These are phyloP conservation scores for Rheum nobile DNA, from an alignment of 148 eudicot genomes.

Conservation along the genomic window DNA sequence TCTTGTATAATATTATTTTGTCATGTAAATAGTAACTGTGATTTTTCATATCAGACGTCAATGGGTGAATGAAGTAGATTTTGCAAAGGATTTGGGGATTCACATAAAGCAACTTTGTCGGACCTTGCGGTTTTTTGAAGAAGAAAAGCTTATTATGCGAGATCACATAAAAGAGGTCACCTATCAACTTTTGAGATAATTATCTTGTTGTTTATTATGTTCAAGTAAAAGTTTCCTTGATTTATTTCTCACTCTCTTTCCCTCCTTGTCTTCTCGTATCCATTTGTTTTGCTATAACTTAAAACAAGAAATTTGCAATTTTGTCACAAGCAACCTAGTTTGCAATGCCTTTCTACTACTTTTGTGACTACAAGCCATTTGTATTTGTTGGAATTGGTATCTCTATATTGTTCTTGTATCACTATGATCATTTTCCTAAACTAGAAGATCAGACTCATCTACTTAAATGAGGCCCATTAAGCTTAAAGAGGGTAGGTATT, in stretches of 20 bases:
- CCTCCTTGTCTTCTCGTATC: not conserved
- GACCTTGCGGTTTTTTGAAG: slow-evolving; percentile 77
- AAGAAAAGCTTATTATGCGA: no score
- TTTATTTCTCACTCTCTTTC: not conserved
- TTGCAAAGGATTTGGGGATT: slow-evolving; percentile 87
- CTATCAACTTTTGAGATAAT: not conserved
- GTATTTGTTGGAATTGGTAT: not conserved
- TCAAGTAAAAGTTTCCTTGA: not conserved
- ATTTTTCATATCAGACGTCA: slow-evolving; percentile 48
- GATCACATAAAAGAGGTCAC: slow-evolving; percentile 86
- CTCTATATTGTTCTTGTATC: not conserved
- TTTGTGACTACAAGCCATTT: not conserved
- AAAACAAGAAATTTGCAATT: not conserved
- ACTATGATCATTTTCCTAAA: no score
- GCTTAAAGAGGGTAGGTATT: no score
- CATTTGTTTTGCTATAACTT: not conserved
- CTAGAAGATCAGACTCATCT: no score
- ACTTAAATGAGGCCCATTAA: no score
- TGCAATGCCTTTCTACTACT: not conserved
- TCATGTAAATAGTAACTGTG: no score
- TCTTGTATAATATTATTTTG: no score
- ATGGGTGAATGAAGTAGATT: slow-evolving; percentile 93
- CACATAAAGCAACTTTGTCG: slow-evolving; percentile 91
- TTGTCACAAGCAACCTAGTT: not conserved
- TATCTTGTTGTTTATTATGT: not conserved